Evolutionary conservation across 805 yeast species (phyloP), one percentile per base, ranked within the genome.

Genomic region (Wickerhamomyces silvicola): DNA sequence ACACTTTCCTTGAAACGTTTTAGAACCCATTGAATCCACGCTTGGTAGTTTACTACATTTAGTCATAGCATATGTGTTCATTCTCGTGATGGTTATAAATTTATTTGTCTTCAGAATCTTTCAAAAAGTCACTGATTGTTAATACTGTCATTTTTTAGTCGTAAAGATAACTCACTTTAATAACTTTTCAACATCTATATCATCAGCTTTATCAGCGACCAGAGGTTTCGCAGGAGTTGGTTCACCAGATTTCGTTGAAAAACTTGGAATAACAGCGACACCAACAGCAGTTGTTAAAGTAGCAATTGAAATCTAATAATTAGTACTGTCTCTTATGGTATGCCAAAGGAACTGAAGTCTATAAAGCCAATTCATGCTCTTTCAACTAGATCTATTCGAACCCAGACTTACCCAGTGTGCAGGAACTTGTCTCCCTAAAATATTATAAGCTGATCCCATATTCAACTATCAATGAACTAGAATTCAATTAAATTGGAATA

Each of bases 161-260:
- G 6, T 13, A 10, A 14, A 18, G 15, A n/a, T 21, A 16, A 43
- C 50, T 26, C 22, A 43, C 46, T 52, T 53, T 39, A 55, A 42
- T 38, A 55, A 35, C 40, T 56, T 56, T 39, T 56, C 60, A 27
- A 56, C 60, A 22, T 56, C 60, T 12, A 56, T 27, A 26, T 55
- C 58, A 14, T 50, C 59, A 14, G 38, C 44, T 35, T 45, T 41
- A 8, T 39, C 39, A 18, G 44, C 48, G 21, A 45, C 46, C 28
- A 52, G 39, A 19, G 43, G 42, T 19, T 52, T 32, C 27, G 50
- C 40, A 30, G 46, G 42, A 19, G 47, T 36, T 19, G 44, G 43
- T 18, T 42, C 35, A n/a, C 50, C 47, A 31, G 53, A 41, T 10
- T 42, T 39, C 9, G 32, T 37, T 10, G 48, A 29, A 27, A 35